These are phyloP conservation scores for Colletotrichum tofieldiae DNA, from an alignment of 2,329 filamentous ascomycete genomes.

Conservation along the genomic window DNA sequence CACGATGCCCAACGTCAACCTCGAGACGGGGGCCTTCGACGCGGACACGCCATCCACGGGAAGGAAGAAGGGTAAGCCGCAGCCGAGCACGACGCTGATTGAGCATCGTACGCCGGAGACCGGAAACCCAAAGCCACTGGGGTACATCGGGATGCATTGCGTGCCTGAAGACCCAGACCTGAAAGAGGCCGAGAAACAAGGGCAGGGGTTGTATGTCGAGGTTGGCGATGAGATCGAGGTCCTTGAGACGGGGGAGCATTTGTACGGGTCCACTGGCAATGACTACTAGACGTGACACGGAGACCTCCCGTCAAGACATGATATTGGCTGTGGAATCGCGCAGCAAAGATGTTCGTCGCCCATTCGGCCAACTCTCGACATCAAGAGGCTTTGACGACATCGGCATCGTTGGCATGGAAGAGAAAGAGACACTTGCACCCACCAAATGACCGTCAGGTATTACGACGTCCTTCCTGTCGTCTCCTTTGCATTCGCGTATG, in stretches of 20 bases:
- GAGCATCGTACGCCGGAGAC: conserved; percentile 46
- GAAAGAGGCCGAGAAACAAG: conserved; percentile 22
- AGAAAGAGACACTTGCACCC: too few species aligned
- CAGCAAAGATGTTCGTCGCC: too few species aligned
- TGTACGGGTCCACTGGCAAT: conserved; percentile 49
- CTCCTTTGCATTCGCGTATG: background rate
- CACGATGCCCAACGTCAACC: conserved; percentile 45
- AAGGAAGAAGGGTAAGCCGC: conserved; percentile 45
- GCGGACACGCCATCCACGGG: conserved; percentile 15
- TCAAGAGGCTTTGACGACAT: too few species aligned
- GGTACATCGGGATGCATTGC: conserved; percentile 51
- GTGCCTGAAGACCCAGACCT: conserved; percentile 47
- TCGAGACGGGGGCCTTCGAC: conserved; percentile 27
- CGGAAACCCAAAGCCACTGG: conserved; percentile 48
- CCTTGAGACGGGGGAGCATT: conserved; percentile 47
- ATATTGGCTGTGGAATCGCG: background rate
- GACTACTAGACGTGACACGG: conserved; percentile 45
- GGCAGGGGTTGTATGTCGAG: conserved; percentile 39
- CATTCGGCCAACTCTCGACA: too few species aligned
- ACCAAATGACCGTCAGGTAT: background rate
- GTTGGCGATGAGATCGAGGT: conserved; percentile 51
- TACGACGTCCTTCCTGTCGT: too few species aligned
- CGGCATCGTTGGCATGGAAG: too few species aligned
- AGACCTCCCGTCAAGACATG: background rate
- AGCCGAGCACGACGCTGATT: conserved; percentile 48